Base-by-base conservation (phyloP, 176 grass and related monocot species). In the Luzula sylvatica region DNA sequence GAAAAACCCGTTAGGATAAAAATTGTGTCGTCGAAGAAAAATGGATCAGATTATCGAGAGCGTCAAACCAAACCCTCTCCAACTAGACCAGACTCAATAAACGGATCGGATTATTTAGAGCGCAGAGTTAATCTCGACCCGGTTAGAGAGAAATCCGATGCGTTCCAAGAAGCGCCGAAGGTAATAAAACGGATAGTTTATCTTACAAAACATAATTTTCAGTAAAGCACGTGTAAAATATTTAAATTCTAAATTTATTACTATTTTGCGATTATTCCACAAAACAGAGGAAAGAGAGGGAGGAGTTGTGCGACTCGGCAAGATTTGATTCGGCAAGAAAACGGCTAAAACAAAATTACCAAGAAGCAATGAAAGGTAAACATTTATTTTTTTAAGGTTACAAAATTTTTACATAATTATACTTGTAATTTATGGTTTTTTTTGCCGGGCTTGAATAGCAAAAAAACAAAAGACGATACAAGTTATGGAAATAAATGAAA, bases 391-490 rank as follows among this genome's bases (percentile, higher is more conserved):
- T 27, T 11, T 14, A 11, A 40, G n/a, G 38, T 20, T 50, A n/a
- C 20, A 8, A 3, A 53, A n/a, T n/a, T n/a, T 40, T 23, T 40
- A 42, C 15, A 4, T 54, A 21, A 29, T 16, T 50, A 35, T 39
- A 7, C 52, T 46, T 30, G 15, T 13, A 26, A 2, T 41, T 45
- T n/a, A 49, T 30, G 1, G 23, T 76, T 48, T 15, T 26, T 14
- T 20, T 19, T 49, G 21, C 13, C n/a, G n/a, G 23, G 23, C 17
- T 66, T 35, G 16, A 4, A 18, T 61, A 94, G 87, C 87, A 1
- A 94, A 82, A 75, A 94, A 73, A 67, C 81, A 94, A 51, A 53
- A 81, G 40, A 86, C 87, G 7, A 78, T 94, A 25, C 87, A 94
- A 53, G 82, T 86, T 54, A 82, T 94, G 87, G 77, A 75, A 44